A percentile compares a stretch with the other conserved stretches of the same genome.
These are phyloP conservation scores for Chondrostereum purpureum DNA, from an alignment of 1,284 basidiomycete genomes.

Conservation along the genomic window DNA sequence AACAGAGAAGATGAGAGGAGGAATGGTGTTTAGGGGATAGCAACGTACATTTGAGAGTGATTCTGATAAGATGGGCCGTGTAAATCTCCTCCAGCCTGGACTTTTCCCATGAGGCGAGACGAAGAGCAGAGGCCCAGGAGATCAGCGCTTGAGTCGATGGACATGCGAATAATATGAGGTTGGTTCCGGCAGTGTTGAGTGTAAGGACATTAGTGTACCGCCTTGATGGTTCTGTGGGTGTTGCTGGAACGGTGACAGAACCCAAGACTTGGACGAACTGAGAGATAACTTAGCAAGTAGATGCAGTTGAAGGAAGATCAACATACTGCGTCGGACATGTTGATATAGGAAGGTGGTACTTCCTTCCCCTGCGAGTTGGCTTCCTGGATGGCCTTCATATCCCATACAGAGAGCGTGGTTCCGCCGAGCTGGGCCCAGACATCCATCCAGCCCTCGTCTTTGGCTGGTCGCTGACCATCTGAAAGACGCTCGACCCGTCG, in stretches of 20 bases:
- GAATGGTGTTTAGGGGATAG: constrained; percentile 1
- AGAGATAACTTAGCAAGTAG: constrained; percentile 9
- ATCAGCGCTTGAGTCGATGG: constrained; percentile 64
- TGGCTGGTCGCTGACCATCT: constrained; percentile 65
- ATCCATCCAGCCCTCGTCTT: constrained; percentile 84
- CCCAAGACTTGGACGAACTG: constrained; percentile 72
- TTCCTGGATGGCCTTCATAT: constrained; percentile 78
- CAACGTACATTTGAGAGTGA: constrained; percentile 43
- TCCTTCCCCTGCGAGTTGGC: constrained; percentile 75
- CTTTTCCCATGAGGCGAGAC: constrained; percentile 93
- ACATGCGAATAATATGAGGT: constrained; percentile 86
- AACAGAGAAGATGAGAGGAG: background rate
- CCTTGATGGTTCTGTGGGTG: constrained; percentile 38
- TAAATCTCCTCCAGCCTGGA: constrained; percentile 95
- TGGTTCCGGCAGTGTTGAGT: constrained; percentile 91
- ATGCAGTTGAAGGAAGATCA: constrained; percentile 11
- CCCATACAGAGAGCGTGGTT: constrained; percentile 88
- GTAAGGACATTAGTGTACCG: constrained; percentile 80
- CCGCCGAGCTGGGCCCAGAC: constrained; percentile 93
- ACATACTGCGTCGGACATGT: constrained; percentile 81
- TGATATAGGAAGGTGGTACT: constrained; percentile 82
- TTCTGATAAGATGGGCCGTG: constrained; percentile 87
- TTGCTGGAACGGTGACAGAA: constrained; percentile 57
- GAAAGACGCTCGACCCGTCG: constrained; percentile 68
- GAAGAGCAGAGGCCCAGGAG: constrained; percentile 89